Evolutionary conservation across 345 rosid genomes (phyloP).

Genomic region (Diplotaxis tenuifolia): DNA sequence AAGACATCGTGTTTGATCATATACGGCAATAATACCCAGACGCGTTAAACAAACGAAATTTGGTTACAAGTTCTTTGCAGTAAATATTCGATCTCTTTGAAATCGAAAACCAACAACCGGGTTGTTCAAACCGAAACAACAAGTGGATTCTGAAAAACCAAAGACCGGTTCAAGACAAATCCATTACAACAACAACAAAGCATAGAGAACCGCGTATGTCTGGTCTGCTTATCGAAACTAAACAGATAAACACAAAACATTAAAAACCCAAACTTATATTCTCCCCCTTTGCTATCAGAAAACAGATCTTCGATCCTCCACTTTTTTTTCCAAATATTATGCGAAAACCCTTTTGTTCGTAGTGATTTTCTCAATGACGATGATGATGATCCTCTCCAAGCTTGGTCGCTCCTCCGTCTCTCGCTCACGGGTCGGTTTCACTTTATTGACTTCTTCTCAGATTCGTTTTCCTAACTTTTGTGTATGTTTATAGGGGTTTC

Average conservation of each 20-base stretch:
- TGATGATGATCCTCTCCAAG: slow-evolving; percentile 40
- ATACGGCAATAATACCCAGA: background rate
- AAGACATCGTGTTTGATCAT: background rate
- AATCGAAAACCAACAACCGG: background rate
- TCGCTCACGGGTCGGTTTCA: slow-evolving; percentile 31
- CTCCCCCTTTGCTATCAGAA: background rate
- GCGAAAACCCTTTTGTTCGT: slow-evolving; percentile 10
- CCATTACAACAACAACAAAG: background rate
- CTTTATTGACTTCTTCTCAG: background rate
- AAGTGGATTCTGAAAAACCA: background rate
- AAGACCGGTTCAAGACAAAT: background rate
- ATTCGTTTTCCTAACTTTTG: slow-evolving; percentile 1
- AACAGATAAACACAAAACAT: background rate
- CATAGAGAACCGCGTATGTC: background rate
- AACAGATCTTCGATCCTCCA: slow-evolving; percentile 11
- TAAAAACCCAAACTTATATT: background rate
- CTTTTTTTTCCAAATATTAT: slow-evolving; percentile 13
- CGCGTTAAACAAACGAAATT: background rate
- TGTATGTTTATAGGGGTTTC: background rate
- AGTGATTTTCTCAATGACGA: background rate
- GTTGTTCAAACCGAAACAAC: background rate
- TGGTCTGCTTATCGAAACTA: background rate
- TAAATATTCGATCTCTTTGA: too few species aligned
- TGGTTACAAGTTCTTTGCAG: background rate
- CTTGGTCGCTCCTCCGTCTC: slow-evolving; percentile 33